Percentiles rank a stretch among this genome's conserved stretches.
These are phyloP conservation scores for Leptodermis oblonga DNA, from an alignment of 257 asterid species.

Conservation along the genomic window DNA sequence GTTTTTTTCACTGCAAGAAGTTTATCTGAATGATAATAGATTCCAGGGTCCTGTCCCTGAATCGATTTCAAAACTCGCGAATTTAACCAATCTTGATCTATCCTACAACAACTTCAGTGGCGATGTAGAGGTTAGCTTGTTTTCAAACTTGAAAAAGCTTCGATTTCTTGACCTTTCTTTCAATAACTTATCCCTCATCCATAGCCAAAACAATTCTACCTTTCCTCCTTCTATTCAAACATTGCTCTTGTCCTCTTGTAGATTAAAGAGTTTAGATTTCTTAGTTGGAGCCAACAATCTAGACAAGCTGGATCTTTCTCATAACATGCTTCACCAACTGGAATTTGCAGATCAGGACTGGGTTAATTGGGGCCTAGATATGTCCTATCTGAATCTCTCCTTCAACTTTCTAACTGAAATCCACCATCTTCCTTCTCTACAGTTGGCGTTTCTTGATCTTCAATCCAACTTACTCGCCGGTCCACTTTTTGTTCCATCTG, in stretches of 20 bases:
- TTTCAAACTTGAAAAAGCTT: slow-evolving; percentile 22
- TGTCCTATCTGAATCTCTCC: slow-evolving; percentile 8
- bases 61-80: slow-evolving; percentile 22
- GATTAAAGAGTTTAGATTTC: slow-evolving; percentile 7
- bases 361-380: neutral
- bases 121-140: slow-evolving; percentile 14
- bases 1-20: neutral
- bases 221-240: neutral
- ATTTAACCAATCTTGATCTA: slow-evolving; percentile 11
- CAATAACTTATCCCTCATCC: slow-evolving; percentile 13
- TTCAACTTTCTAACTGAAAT: slow-evolving; percentile 9
- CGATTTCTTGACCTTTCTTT: slow-evolving; percentile 17
- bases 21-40: slow-evolving; percentile 8
- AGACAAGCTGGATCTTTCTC: slow-evolving; percentile 8
- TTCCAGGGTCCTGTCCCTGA: slow-evolving; percentile 23
- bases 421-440: neutral
- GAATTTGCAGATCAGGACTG: neutral
- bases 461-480: slow-evolving; percentile 5
- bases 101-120: slow-evolving; percentile 27
- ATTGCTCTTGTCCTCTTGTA: slow-evolving; percentile 7
- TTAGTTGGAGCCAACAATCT: neutral
- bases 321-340: slow-evolving; percentile 7
- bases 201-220: slow-evolving; percentile 4
- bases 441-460: slow-evolving; percentile 7
- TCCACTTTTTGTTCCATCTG: slow-evolving; percentile 5